Evolutionary conservation across 495 filamentous ascomycete species (phyloP).

Genomic region (Penicillium parvum): DNA sequence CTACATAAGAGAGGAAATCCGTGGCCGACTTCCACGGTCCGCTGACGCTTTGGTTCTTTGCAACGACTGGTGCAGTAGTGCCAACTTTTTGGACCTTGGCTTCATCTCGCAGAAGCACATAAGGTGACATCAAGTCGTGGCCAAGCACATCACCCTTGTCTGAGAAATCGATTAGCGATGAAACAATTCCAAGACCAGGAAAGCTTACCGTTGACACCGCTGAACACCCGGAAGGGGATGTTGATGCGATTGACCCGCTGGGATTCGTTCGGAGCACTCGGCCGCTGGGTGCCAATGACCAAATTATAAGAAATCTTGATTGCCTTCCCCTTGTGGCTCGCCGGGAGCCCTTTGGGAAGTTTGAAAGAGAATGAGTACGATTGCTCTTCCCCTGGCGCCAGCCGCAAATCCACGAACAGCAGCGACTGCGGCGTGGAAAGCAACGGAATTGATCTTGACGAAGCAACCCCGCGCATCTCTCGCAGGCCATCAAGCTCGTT

Average conservation of each 20-base stretch:
- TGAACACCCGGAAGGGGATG: constrained; percentile 90
- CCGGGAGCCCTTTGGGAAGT: constrained; percentile 80
- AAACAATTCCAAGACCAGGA: too few relatives aligned
- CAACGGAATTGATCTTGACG: constrained; percentile 77
- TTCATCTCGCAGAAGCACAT: constrained; percentile 83
- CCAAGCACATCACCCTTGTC: constrained; percentile 62
- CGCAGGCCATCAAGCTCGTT: constrained; percentile 87
- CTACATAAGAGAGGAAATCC: constrained; percentile 74
- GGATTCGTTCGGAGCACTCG: constrained; percentile 69
- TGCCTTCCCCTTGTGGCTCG: constrained; percentile 84
- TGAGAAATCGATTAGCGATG: too few relatives aligned
- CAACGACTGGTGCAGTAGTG: constrained; percentile 11
- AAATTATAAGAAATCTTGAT: constrained; percentile 92
- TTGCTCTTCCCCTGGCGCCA: constrained; percentile 84
- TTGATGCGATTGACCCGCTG: constrained; percentile 86
- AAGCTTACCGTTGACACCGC: constrained; percentile 69
- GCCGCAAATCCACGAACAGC: constrained; percentile 85
- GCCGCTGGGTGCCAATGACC: constrained; percentile 85
- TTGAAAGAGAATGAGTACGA: constrained; percentile 82
- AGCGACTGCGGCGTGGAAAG: constrained; percentile 95
- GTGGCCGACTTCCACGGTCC: constrained; percentile 38
- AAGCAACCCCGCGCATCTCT: constrained; percentile 83
- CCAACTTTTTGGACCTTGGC: constrained; percentile 50
- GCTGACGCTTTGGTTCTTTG: constrained; percentile 40
- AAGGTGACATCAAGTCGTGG: constrained; percentile 91